Conservation (phyloP, 345 rosid species). For the Salix udensis region DNA sequence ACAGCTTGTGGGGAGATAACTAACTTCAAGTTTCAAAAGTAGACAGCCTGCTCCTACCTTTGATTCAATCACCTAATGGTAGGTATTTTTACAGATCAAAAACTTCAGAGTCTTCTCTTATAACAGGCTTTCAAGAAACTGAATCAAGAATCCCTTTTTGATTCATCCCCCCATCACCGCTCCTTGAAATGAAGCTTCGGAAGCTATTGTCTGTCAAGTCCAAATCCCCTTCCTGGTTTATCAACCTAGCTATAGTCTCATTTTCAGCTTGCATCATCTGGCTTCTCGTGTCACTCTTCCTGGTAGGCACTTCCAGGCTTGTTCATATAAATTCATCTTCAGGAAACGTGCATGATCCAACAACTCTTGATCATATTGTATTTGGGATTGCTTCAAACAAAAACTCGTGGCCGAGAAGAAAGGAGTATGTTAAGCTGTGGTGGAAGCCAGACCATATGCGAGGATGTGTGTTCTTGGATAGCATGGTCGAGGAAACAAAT, state of each 20-base stretch:
- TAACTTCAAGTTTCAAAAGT: neutral
- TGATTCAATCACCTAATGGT: slow-evolving; percentile 11
- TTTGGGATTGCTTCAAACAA: slow-evolving; percentile 64
- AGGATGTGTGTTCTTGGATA: slow-evolving; percentile 74
- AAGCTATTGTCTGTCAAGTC: slow-evolving; percentile 24
- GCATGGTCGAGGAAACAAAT: slow-evolving; percentile 19
- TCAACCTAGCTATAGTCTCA: slow-evolving; percentile 33
- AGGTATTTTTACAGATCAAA: neutral
- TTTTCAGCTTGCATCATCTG: slow-evolving; percentile 43
- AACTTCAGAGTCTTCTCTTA: neutral
- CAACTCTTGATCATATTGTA: slow-evolving; percentile 53
- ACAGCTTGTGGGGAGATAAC: neutral
- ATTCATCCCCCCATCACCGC: neutral
- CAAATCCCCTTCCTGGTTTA: slow-evolving; percentile 31
- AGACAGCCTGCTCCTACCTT: slow-evolving; percentile 6
- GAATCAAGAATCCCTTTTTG: neutral
- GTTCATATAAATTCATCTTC: slow-evolving; percentile 17
- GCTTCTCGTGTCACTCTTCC: slow-evolving; percentile 41
- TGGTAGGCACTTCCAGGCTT: slow-evolving; percentile 35
- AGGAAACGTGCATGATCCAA: slow-evolving; percentile 21
- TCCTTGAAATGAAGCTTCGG: slow-evolving; percentile 35
- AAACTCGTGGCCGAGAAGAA: slow-evolving; percentile 51
- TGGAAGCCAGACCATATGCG: slow-evolving; percentile 58
- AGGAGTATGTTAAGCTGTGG: slow-evolving; percentile 67
- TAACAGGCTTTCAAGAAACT: neutral